These are phyloP conservation scores for Ceratocystis eucalypticola DNA, from an alignment of 2,329 filamentous ascomycete genomes.

Conservation along the genomic window DNA sequence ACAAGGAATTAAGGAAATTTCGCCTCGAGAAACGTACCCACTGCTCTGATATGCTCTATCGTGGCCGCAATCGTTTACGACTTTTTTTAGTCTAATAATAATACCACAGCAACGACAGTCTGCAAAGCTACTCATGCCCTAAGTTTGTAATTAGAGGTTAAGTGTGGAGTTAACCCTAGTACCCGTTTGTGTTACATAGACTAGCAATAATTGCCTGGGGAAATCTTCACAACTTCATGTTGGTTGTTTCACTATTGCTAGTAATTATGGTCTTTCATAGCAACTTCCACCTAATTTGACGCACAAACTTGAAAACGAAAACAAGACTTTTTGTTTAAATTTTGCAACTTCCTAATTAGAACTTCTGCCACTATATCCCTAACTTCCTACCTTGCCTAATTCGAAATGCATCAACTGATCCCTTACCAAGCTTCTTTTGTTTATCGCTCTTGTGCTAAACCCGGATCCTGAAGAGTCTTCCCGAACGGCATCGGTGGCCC, in stretches of 20 bases:
- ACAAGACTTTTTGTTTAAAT: background rate
- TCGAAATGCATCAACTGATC: too few relatives aligned
- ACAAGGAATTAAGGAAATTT: background rate
- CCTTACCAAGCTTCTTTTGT: too few relatives aligned
- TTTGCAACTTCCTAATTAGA: background rate
- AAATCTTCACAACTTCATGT: too few relatives aligned
- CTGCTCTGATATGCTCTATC: background rate
- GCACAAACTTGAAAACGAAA: background rate
- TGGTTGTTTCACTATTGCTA: too few relatives aligned
- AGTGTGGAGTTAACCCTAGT: background rate
- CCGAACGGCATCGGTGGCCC: too few relatives aligned
- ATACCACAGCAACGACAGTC: background rate
- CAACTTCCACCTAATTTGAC: background rate
- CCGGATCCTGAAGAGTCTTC: too few relatives aligned
- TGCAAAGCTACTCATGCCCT: too few relatives aligned
- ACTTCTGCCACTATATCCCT: too few relatives aligned
- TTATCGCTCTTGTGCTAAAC: too few relatives aligned
- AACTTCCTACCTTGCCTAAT: background rate
- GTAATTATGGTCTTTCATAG: background rate
- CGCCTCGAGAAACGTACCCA: slow-evolving; percentile 3
- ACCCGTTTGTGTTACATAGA: too few relatives aligned
- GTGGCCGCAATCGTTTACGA: background rate
- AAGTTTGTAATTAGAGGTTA: background rate
- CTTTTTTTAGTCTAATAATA: background rate
- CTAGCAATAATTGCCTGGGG: too few relatives aligned